Base-by-base conservation (phyloP, 2,329 filamentous ascomycete genomes). In the Penicillium janthinellum region DNA sequence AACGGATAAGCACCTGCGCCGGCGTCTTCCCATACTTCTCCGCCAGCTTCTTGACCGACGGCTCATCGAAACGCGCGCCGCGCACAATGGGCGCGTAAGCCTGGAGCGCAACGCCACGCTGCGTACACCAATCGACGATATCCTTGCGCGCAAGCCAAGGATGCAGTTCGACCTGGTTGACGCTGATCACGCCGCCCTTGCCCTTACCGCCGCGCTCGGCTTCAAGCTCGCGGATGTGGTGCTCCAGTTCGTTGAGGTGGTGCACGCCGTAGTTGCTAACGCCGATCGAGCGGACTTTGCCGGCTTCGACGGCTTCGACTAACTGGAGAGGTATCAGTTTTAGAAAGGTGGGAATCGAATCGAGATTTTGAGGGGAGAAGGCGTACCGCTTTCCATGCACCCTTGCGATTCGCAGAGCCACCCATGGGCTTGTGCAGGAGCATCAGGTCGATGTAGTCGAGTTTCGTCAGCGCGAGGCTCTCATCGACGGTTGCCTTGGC, bases 151-250 rank as follows among this genome's bases (percentile, higher is more conserved):
- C 91, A 73, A 92, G 91, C 82, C 92, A 93, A 0, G 89, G 90
- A 63, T 92, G 89, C 0, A 92, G 85, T 73, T 92, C 88, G 67
- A 92, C 87, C 75, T 93, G 90, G 72, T 93, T 92, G 58, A 92
- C 83, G 1, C 86, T 84, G 0, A 90, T 89, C 3, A 78, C 71
- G 41, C 89, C 82, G 0, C 81, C 79, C 0, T 88, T 86, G 10
- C 84, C 84, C 0, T 84, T 84, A 11, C 63, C 62, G 12, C 59
- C 63, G 20, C 62, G 58, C 28, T 66, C 64, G 6, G 48, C 20
- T 28, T 64, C 62, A 5, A 64, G 57, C 12, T 58, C 54, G 1
- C 80, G 80, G 64, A 90, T 81, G 20, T 67, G 60, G n/a, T 34
- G 51, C 44, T 66, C 59, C 31, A 91, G 78, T 71, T 91, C 88